Percentiles rank a stretch among this genome's conserved stretches.
Conservation (phyloP, 73 alveolate genomes). For the Breviolum minutum region DNA sequence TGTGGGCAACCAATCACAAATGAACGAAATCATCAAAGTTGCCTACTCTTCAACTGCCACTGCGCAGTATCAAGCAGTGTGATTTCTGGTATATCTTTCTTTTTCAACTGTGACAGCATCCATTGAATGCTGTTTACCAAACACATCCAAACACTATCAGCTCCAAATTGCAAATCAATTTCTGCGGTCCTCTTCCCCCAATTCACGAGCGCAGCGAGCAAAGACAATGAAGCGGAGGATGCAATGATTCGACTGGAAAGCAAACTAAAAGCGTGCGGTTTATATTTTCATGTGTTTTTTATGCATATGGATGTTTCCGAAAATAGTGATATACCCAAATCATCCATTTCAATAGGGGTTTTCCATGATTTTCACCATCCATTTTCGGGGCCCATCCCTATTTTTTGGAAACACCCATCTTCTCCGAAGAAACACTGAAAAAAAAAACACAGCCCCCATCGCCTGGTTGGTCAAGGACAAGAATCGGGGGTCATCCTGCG, state of each 20-base stretch:
- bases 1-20: too few species aligned
- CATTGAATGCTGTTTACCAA: not conserved
- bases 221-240: constrained; percentile 90
- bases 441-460: not conserved
- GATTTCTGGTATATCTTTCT: not conserved
- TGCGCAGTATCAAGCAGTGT: too few species aligned
- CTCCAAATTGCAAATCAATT: not conserved
- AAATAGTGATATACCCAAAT: too few species aligned
- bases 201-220: constrained; percentile 94
- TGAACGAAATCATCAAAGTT: too few species aligned
- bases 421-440: not conserved
- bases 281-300: too few species aligned
- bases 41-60: too few species aligned
- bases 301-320: too few species aligned
- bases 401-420: too few species aligned
- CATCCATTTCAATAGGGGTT: too few species aligned
- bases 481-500: constrained; percentile 93
- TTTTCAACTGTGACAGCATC: not conserved
- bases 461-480: constrained; percentile 86
- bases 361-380: too few species aligned
- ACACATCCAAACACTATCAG: not conserved
- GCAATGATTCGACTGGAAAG: constrained; percentile 81
- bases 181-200: constrained; percentile 77
- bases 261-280: not conserved
- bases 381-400: too few species aligned